Conservation (phyloP, 441 rosid genomes). For the Erodium moschatum region DNA sequence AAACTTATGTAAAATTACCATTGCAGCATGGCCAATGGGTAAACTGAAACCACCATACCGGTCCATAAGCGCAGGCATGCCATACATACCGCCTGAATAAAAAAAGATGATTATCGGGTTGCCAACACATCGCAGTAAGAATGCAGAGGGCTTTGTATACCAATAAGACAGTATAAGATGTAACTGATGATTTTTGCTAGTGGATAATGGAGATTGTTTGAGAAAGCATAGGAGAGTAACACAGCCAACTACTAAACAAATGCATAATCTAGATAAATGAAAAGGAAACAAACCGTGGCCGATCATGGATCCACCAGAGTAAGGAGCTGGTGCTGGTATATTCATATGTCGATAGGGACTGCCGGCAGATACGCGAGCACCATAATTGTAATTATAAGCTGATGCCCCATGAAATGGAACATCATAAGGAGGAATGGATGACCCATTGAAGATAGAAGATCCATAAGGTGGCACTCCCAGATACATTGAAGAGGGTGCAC, state of each 20-base stretch:
- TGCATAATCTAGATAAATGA: background rate
- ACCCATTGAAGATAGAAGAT: conserved; percentile 59
- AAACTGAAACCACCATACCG: conserved; percentile 63
- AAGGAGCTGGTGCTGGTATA: conserved; percentile 73
- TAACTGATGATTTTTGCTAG: background rate
- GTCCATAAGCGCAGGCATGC: conserved; percentile 83
- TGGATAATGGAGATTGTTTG: background rate
- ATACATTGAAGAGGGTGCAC: conserved; percentile 70
- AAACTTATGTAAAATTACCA: conserved; percentile 44
- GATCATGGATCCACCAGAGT: conserved; percentile 80
- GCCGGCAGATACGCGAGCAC: conserved; percentile 59
- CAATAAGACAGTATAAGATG: background rate
- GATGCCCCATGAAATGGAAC: conserved; percentile 81
- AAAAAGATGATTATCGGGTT: background rate
- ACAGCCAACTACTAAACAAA: background rate
- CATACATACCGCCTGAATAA: conserved; percentile 67
- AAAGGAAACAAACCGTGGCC: conserved; percentile 49
- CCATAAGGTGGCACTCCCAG: conserved; percentile 76
- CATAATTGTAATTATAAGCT: conserved; percentile 78
- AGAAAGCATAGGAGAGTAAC: background rate
- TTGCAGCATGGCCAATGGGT: conserved; percentile 69
- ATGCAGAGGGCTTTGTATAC: background rate
- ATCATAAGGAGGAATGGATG: conserved; percentile 83
- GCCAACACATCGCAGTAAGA: background rate
- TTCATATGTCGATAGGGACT: conserved; percentile 83